Evolutionary conservation across 2,329 filamentous ascomycete genomes (phyloP), one percentile per base, ranked within the genome.

Genomic region (Epichloe sp.): DNA sequence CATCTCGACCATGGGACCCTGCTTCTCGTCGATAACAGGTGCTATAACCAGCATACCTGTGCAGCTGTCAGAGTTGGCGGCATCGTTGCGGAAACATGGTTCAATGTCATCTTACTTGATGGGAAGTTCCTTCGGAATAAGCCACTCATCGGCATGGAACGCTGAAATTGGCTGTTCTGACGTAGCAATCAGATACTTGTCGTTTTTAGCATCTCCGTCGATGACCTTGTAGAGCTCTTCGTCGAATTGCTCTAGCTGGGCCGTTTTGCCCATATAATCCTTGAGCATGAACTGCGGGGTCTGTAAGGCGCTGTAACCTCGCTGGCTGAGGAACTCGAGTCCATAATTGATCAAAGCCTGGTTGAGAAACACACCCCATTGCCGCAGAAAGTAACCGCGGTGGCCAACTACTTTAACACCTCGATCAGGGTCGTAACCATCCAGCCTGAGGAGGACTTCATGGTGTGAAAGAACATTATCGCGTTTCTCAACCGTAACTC

Each of bases 141-240:
- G 75, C 93, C 93, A 98, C 70, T 98, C 93, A 58, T 91, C 86
- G 45, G 88, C 85, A 69, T 97, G 93, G 63, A 93, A 82, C 21
- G 88, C 89, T 26, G 88, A 95, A 63, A 98, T 83, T 19, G 93
- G 93, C 69, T 98, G 93, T 68, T 98, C 93, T 31, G 86, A 93
- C 53, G 89, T 95, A 14, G 88, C 88, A 59, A 77, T 77, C 46
- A 77, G 67, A 59, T 84, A 83, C 72, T 96, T 96, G 71, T 97
- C 93, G 48, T 86, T 88, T 60, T 88, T 80, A 57, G 88, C 82
- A 60, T 94, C 88, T 53, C 88, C 86, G 65, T 86, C 85, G 58
- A 91, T 82, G 23, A 98, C 91, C 72, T 97, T 97, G 78, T 98
- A 98, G 48, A 98, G 75, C 69, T 97, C 91, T 67, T 97, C 93